Base-by-base conservation (phyloP, 163 green algal species). In the Botryococcus braunii region DNA sequence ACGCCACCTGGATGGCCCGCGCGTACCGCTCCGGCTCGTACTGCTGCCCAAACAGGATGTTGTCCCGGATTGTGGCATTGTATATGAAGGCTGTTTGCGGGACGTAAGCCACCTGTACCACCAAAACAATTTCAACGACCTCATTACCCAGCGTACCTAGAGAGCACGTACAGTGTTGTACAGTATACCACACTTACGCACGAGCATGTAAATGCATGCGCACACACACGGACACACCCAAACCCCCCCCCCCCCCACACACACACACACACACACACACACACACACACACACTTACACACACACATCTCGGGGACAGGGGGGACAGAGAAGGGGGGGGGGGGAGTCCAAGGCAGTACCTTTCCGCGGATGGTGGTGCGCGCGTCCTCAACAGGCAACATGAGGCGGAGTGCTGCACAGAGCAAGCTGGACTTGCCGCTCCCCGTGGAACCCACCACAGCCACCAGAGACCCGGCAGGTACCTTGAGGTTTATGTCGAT, bases 21-120 rank as follows among this genome's bases (percentile, higher is more conserved):
- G 66, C 40, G 74, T 89, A 90, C 3, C 75, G 64, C 1, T 36
- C 67, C 35, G 73, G 65, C n/a, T 93, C 72, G 35, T 72, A 90
- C 0, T 74, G 74, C 71, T 83, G 80, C 6, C 88, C 88, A 69
- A 92, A 92, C 37, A 92, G 60, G 43, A 95, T 86, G 72, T 95
- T 95, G 25, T 92, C 85, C 4, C 86, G 69, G 55, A 94, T 69
- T 4, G 72, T 82, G 13, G 63, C 85, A 66, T 80, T 73, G n/a
- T 86, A 83, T 21, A 91, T 89, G 76, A 83, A 91, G 11, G 82
- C 68, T 7, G 75, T 48, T 65, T 91, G 84, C 0, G 72, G 59
- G 3, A 83, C 73, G 66, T 85, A 88, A 0, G 69, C 68, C 36
- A 69, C 56, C 62, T 77, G 71, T 66, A 66, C 38, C n/a, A 66